Conservation (phyloP, 179 eudicot genomes). For the Carnegiea gigantea region DNA sequence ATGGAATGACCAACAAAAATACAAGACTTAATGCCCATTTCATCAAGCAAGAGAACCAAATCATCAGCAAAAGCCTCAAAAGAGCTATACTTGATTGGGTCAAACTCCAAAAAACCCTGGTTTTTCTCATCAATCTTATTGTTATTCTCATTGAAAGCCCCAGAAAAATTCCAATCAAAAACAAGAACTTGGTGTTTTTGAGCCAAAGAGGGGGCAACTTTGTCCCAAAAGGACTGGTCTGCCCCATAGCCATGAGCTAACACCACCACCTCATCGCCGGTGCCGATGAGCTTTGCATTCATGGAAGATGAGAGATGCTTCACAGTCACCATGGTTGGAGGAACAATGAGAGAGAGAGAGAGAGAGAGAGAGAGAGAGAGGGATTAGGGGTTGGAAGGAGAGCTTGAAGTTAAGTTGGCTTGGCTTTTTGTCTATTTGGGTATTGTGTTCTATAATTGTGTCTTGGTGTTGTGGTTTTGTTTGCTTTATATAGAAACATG, state of each 20-base stretch:
- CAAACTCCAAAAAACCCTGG: slow-evolving; percentile 7
- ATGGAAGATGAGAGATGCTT: slow-evolving; percentile 39
- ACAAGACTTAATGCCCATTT: slow-evolving; percentile 36
- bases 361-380: not conserved
- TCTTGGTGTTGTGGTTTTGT: no score
- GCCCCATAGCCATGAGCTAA: slow-evolving; percentile 47
- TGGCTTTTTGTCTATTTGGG: no score
- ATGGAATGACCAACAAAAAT: slow-evolving; percentile 49
- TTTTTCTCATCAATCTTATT: not conserved
- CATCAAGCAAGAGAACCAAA: slow-evolving; percentile 42
- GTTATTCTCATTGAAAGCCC: slow-evolving; percentile 4
- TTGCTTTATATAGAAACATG: no score
- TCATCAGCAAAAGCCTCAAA: slow-evolving; percentile 43
- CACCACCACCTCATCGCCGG: slow-evolving; percentile 34
- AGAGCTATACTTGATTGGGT: slow-evolving; percentile 30
- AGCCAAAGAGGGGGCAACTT: slow-evolving; percentile 31
- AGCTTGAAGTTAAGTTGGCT: no score
- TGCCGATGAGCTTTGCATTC: slow-evolving; percentile 41
- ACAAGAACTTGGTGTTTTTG: slow-evolving; percentile 35
- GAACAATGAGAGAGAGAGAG: not conserved
- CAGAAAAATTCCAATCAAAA: slow-evolving; percentile 46
- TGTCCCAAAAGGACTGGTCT: slow-evolving; percentile 48
- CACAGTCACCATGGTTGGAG: slow-evolving; percentile 42
- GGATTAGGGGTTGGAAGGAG: no score
- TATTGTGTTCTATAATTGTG: no score